Conservation (phyloP, 257 asterid genomes). For the Datura wrightii region DNA sequence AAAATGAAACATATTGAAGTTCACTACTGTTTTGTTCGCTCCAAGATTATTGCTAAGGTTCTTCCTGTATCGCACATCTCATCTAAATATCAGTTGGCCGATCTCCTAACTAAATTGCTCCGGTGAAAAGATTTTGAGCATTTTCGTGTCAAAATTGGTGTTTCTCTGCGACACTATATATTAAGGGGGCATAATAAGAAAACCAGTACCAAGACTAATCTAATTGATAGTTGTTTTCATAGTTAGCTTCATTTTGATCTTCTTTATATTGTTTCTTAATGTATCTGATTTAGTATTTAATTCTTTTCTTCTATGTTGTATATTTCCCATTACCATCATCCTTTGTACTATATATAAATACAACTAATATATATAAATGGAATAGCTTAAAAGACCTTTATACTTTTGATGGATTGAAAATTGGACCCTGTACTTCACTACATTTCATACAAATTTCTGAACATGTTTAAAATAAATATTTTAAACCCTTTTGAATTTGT, state of each 20-base stretch:
- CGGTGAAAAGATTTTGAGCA: not conserved
- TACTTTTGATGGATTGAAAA: too few relatives aligned
- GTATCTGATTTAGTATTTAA: too few relatives aligned
- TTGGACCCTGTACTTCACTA: too few relatives aligned
- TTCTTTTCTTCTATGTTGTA: too few relatives aligned
- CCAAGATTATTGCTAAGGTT: not conserved
- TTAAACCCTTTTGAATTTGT: too few relatives aligned
- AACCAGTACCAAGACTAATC: not conserved
- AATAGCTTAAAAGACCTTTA: too few relatives aligned
- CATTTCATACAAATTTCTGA: too few relatives aligned
- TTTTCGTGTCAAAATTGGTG: not conserved
- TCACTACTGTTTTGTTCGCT: not conserved
- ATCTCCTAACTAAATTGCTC: not conserved
- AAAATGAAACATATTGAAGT: not conserved
- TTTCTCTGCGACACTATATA: not conserved
- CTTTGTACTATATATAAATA: too few relatives aligned
- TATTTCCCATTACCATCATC: too few relatives aligned
- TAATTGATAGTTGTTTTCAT: not conserved
- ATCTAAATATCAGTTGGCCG: not conserved
- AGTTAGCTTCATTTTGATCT: not conserved
- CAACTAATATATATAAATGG: too few relatives aligned
- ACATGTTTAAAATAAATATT: too few relatives aligned
- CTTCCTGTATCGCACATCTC: not conserved
- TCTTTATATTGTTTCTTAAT: not conserved
- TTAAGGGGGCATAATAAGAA: not conserved